Percentiles rank a stretch among this genome's conserved stretches.
These are phyloP conservation scores for Aspergillus bridgeri DNA, from an alignment of 495 filamentous ascomycete species.

Conservation along the genomic window DNA sequence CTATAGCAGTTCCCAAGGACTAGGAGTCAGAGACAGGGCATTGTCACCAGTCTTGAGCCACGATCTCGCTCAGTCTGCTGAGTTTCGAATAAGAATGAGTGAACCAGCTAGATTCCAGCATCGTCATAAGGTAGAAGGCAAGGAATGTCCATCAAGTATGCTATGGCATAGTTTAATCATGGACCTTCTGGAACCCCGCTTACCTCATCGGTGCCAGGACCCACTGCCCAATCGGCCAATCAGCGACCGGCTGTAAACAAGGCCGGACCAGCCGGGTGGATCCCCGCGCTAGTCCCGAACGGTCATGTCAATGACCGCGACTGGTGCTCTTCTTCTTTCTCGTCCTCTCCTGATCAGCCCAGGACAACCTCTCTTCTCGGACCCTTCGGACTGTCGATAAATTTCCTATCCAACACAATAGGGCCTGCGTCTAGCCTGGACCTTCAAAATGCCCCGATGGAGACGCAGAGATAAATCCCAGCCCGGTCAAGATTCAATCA, in stretches of 20 bases:
- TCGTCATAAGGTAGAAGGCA: background rate
- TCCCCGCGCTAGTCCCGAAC: background rate
- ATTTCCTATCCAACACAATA: background rate
- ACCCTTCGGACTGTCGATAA: background rate
- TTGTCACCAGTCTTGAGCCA: background rate
- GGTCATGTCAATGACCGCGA: background rate
- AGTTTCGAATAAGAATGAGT: background rate
- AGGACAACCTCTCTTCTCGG: background rate
- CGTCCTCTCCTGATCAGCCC: conserved; percentile 1
- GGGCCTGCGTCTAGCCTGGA: background rate
- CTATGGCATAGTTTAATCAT: background rate
- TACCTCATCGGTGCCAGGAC: background rate
- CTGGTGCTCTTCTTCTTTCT: background rate
- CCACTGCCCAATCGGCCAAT: background rate
- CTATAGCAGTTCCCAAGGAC: background rate
- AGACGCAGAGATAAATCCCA: conserved; percentile 23
- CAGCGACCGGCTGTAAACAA: background rate
- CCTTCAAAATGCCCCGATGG: conserved; percentile 24
- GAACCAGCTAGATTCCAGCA: background rate
- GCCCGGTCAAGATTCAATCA: conserved; percentile 12
- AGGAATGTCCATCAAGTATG: no score
- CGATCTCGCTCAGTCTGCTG: background rate
- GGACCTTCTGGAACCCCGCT: background rate
- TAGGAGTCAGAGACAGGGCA: background rate
- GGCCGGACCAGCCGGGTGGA: background rate